Conservation (phyloP, 2,329 filamentous ascomycete species). For the Anthostomella pinea region DNA sequence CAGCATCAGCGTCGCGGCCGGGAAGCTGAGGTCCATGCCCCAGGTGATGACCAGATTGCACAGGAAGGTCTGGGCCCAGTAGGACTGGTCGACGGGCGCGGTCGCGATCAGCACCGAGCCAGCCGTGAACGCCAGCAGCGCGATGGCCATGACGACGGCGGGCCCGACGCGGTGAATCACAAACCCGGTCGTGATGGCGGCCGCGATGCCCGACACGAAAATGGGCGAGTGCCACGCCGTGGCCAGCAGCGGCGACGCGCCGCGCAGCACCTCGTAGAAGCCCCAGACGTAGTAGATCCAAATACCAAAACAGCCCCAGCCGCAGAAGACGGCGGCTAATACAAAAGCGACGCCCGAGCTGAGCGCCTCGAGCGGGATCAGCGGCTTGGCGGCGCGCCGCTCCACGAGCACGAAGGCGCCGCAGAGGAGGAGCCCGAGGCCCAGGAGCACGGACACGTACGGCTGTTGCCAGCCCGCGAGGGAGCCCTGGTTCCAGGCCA, state of each 20-base stretch:
- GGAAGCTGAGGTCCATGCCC: slow-evolving; percentile 57
- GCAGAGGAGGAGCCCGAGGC: slow-evolving; percentile 49
- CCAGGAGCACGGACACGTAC: slow-evolving; percentile 50
- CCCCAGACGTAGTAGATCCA: slow-evolving; percentile 43
- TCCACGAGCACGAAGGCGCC: slow-evolving; percentile 51
- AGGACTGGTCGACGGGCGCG: slow-evolving; percentile 46
- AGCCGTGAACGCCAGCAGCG: slow-evolving; percentile 30
- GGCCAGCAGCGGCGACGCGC: slow-evolving; percentile 36
- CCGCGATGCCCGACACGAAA: slow-evolving; percentile 36
- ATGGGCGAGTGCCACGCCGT: slow-evolving; percentile 39
- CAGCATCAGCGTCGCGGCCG: slow-evolving; percentile 50
- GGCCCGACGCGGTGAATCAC: slow-evolving; percentile 31
- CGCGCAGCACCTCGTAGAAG: slow-evolving; percentile 39
- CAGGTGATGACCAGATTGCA: slow-evolving; percentile 46
- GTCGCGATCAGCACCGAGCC: slow-evolving; percentile 31
- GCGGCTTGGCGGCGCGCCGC: slow-evolving; percentile 42
- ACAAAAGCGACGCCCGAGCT: slow-evolving; percentile 47
- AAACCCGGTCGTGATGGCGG: slow-evolving; percentile 27
- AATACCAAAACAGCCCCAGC: slow-evolving; percentile 45
- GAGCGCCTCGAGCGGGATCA: slow-evolving; percentile 51
- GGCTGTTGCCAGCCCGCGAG: slow-evolving; percentile 50
- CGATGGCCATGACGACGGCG: slow-evolving; percentile 31
- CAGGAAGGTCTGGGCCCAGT: slow-evolving; percentile 54
- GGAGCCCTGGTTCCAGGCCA: slow-evolving; percentile 58
- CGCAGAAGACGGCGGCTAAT: slow-evolving; percentile 45